These are phyloP conservation scores for Macrolepiota fuliginosa DNA, from an alignment of 768 basidiomycete genomes.

Conservation along the genomic window DNA sequence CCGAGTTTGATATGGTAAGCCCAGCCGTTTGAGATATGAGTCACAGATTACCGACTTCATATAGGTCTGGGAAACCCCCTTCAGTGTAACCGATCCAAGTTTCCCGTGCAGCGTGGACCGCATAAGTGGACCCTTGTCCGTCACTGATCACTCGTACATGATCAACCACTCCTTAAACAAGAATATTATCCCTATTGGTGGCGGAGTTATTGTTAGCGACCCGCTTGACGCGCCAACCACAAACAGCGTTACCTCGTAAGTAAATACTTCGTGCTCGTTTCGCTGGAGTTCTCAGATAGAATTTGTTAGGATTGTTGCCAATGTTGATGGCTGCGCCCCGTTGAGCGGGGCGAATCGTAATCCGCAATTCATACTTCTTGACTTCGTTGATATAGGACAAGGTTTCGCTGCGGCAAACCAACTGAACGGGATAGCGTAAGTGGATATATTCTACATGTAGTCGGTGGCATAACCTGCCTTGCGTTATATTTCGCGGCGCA, in stretches of 20 bases:
- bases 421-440: slow-evolving; percentile 44
- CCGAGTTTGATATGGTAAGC: slow-evolving; percentile 53
- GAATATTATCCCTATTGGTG: slow-evolving; percentile 35
- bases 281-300: not conserved
- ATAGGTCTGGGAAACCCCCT: slow-evolving; percentile 60
- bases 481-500: not conserved
- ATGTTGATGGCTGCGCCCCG: slow-evolving; percentile 42
- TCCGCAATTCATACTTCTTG: slow-evolving; percentile 53
- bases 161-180: slow-evolving; percentile 59
- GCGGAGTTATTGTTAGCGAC: slow-evolving; percentile 37
- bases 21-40: not conserved
- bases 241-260: slow-evolving; percentile 37
- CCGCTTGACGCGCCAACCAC: slow-evolving; percentile 34
- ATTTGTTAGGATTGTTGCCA: slow-evolving; percentile 30
- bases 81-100: slow-evolving; percentile 42
- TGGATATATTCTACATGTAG: slow-evolving; percentile 8
- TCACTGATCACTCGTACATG: slow-evolving; percentile 52
- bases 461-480: not conserved
- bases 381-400: slow-evolving; percentile 49
- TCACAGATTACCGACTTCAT: not conserved
- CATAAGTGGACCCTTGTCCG: slow-evolving; percentile 44
- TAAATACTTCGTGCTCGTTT: slow-evolving; percentile 5
- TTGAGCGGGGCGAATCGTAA: slow-evolving; percentile 39
- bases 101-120: slow-evolving; percentile 58
- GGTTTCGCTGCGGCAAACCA: slow-evolving; percentile 39